Base-by-base conservation (phyloP, 2,329 filamentous ascomycete genomes). In the Alternaria tenuissima region DNA sequence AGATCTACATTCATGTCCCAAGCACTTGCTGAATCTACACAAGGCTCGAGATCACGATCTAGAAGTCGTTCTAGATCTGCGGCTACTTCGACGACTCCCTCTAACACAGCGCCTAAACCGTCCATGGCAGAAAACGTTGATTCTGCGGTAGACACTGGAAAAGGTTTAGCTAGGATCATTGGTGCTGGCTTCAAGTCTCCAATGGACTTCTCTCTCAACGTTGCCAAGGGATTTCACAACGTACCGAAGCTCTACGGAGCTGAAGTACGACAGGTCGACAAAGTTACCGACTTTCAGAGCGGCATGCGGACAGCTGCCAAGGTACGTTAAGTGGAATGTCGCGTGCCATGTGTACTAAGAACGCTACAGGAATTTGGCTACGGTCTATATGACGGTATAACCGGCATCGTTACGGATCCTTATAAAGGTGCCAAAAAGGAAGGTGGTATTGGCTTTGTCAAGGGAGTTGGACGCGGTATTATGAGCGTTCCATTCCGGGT, bases 151-250 rank as follows among this genome's bases (percentile, higher is more conserved):
- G 87, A 86, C 47, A 88, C 91, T 7, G 86, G 87, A 1, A 89
- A 87, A 66, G 88, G 89, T 2, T 85, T 93, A 36, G 85, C 87
- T 22, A 87, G 88, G n/a, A 89, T 95, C 48, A 87, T 94, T 5
- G 85, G 86, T 11, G 89, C 91, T n/a, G 87, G 91, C 5, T 83
- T 94, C 60, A 92, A 91, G 68, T 89, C 90, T 2, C 94, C 93
- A 0, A 90, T 95, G 84, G 92, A 96, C 75, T 90, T 97, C 64
- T 92, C 91, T 41, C 80, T 97, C 42, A 91, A 91, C 1, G 80
- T 97, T 38, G 91, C 93, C 0, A 91, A 91, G 76, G 94, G 94
- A 0, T 96, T 97, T 75, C 90, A 94, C 73, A 97, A 97, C 69
- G 90, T 91, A 6, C 93, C 94, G 0, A 89, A 87, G 67, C 81